These are phyloP conservation scores for Daldinia loculata DNA, from an alignment of 495 filamentous ascomycete species.

Conservation along the genomic window DNA sequence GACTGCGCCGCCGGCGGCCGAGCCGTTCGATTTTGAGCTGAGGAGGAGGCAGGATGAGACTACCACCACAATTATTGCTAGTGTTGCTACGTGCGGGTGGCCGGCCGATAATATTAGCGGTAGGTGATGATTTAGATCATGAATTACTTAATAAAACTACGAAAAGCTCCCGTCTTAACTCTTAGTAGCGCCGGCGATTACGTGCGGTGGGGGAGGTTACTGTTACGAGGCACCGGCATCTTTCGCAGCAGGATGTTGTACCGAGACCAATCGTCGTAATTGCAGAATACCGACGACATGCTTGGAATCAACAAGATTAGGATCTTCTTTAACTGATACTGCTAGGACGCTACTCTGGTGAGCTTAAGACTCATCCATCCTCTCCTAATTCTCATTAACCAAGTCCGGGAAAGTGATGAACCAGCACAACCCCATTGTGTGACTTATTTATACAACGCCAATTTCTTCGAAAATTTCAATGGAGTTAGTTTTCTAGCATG, in stretches of 20 bases:
- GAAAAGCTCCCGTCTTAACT: conserved; percentile 25
- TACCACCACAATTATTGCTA: conserved; percentile 1
- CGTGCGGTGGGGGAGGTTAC: conserved; percentile 34
- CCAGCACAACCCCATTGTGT: conserved; percentile 38
- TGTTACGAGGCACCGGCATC: conserved; percentile 20
- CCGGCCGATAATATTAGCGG: conserved; percentile 30
- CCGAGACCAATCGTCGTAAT: conserved; percentile 26
- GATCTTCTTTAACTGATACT: background rate
- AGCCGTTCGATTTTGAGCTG: conserved; percentile 37
- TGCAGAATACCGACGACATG: conserved; percentile 46
- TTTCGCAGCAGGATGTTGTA: conserved; percentile 41
- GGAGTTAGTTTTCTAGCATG: conserved; percentile 44
- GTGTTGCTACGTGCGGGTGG: conserved; percentile 40
- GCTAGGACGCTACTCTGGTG: conserved; percentile 37
- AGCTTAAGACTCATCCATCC: conserved; percentile 9
- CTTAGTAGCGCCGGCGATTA: conserved; percentile 40
- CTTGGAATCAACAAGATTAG: conserved; percentile 33
- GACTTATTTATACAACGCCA: conserved; percentile 42
- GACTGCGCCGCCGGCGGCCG: conserved; percentile 43
- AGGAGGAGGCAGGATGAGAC: conserved; percentile 35
- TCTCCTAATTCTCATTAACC: conserved; percentile 15
- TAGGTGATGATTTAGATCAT: conserved; percentile 31
- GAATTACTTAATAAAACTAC: background rate
- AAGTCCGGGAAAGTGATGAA: conserved; percentile 34
- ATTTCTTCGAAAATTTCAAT: conserved; percentile 42